Conservation (phyloP, 2,329 filamentous ascomycete genomes). For the Ophidiomyces ophidiicola region DNA sequence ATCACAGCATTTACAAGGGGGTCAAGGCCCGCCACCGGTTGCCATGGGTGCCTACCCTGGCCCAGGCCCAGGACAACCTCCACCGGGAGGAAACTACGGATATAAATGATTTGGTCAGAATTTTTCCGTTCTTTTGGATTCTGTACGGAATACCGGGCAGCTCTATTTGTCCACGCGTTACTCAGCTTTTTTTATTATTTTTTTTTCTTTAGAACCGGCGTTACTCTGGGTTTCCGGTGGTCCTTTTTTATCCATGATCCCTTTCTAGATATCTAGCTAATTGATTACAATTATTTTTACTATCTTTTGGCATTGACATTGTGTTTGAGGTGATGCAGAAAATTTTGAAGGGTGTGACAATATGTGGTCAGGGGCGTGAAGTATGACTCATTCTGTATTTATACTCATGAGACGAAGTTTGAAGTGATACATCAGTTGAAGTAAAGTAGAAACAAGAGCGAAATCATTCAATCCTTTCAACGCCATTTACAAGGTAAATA, state of each 20-base stretch:
- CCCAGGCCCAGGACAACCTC: conserved; percentile 5
- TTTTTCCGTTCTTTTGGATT: too few relatives aligned
- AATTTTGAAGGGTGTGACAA: too few relatives aligned
- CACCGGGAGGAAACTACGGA: conserved; percentile 9
- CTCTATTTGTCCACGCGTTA: too few relatives aligned
- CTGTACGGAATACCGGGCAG: too few relatives aligned
- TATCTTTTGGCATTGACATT: too few relatives aligned
- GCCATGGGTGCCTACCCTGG: conserved; percentile 5
- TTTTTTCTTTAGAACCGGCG: neutral
- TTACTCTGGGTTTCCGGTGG: neutral
- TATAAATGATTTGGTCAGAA: conserved; percentile 13
- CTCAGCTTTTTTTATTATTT: neutral
- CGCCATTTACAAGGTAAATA: conserved; percentile 2
- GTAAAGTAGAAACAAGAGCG: neutral
- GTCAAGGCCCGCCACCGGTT: conserved; percentile 9
- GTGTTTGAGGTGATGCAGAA: too few relatives aligned
- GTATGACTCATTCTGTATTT: neutral
- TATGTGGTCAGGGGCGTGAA: too few relatives aligned
- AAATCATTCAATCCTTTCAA: conserved; percentile 5
- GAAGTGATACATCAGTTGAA: conserved; percentile 4
- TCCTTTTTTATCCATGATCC: neutral
- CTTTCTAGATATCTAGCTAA: too few relatives aligned
- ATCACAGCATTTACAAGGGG: conserved; percentile 13
- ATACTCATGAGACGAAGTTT: neutral
- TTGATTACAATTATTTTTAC: too few relatives aligned